Conservation (phyloP, 306 rosid species). For the Cicer yamashitae region DNA sequence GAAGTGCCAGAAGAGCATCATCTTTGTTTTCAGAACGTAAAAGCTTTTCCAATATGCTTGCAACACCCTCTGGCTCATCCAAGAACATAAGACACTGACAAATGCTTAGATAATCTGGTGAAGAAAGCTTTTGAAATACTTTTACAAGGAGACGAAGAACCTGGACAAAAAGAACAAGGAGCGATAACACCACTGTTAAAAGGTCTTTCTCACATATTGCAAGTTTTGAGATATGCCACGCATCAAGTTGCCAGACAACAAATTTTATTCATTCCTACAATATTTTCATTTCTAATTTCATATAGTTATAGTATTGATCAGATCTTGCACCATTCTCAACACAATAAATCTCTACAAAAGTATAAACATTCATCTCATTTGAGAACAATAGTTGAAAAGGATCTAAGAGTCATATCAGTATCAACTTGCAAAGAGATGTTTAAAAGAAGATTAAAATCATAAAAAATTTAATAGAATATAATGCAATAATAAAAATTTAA, state of each 20-base stretch:
- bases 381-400: conserved; percentile 5
- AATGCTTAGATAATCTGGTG: conserved; percentile 95
- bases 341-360: conserved; percentile 7
- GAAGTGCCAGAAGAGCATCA: conserved; percentile 90
- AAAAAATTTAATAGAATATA: conserved; percentile 19
- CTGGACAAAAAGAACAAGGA: conserved; percentile 52
- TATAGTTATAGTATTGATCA: not conserved
- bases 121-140: conserved; percentile 89
- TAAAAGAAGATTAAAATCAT: conserved; percentile 27
- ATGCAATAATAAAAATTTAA: not conserved
- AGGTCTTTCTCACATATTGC: conserved; percentile 14
- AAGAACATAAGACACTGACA: conserved; percentile 98
- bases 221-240: conserved; percentile 18
- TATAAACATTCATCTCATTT: conserved; percentile 13
- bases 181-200: conserved; percentile 14
- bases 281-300: not conserved
- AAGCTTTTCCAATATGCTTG: conserved; percentile 87
- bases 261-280: not conserved
- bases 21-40: conserved; percentile 88
- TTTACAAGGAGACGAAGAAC: conserved; percentile 92
- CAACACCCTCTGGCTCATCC: conserved; percentile 92
- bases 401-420: conserved; percentile 14
- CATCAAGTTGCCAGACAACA: conserved; percentile 23
- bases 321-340: conserved; percentile 8
- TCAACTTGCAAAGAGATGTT: conserved; percentile 1